phyloP scores from a whole-genome alignment of 2,329 filamentous ascomycete species.

The Hymenoscyphus occultus region DNA sequence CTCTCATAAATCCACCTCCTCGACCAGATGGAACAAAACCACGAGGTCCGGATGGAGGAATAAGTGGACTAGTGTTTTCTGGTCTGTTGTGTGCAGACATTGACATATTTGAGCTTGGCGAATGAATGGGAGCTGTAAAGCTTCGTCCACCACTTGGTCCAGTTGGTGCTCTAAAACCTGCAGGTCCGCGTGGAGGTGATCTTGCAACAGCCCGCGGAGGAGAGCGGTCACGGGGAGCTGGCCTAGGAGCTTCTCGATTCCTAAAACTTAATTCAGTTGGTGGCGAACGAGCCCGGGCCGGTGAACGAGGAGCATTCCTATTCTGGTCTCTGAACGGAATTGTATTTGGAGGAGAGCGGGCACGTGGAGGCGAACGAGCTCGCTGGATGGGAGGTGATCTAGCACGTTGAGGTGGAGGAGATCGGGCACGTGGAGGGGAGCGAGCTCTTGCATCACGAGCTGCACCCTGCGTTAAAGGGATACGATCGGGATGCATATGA shows the following conservation, averaged over 20 bases:
- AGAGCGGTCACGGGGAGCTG: slow-evolving; percentile 34
- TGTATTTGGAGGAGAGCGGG: background rate
- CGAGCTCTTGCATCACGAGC: slow-evolving; percentile 33
- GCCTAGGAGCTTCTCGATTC: slow-evolving; percentile 32
- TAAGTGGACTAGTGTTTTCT: slow-evolving; percentile 23
- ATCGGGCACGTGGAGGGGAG: slow-evolving; percentile 33
- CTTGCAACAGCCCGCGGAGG: slow-evolving; percentile 29
- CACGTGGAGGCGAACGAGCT: slow-evolving; percentile 11
- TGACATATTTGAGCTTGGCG: slow-evolving; percentile 20
- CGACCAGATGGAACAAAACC: slow-evolving; percentile 32
- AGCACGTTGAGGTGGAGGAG: slow-evolving; percentile 20
- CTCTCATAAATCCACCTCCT: slow-evolving; percentile 30
- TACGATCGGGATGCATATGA: slow-evolving; percentile 52
- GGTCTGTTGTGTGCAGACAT: slow-evolving; percentile 25
- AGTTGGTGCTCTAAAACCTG: slow-evolving; percentile 34
- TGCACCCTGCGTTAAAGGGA: slow-evolving; percentile 40
- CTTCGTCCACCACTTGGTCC: slow-evolving; percentile 34
- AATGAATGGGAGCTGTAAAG: slow-evolving; percentile 29
- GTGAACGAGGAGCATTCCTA: slow-evolving; percentile 21
- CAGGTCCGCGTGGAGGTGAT: slow-evolving; percentile 37
- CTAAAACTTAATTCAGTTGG: slow-evolving; percentile 25
- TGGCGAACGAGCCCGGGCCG: slow-evolving; percentile 11
- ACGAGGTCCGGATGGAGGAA: slow-evolving; percentile 37
- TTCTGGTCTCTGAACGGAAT: background rate
- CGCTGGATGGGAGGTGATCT: slow-evolving; percentile 16